Evolutionary conservation across 2,329 filamentous ascomycete genomes (phyloP).

Genomic region (Xylaria sp.): DNA sequence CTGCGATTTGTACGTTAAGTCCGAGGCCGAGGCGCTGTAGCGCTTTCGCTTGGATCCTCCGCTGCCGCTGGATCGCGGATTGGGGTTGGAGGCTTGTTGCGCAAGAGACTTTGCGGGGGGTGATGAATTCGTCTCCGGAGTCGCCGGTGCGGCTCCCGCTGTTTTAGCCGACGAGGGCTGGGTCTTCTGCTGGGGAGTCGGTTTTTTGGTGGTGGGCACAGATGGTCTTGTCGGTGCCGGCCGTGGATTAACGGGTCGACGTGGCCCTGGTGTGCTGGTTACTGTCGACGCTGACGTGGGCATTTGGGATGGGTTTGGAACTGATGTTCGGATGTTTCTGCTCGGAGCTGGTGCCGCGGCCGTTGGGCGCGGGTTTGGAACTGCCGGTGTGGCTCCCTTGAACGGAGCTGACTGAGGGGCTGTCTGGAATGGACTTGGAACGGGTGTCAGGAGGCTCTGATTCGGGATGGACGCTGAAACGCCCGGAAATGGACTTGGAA

Average conservation of each 20-base stretch:
- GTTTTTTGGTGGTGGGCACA: too few relatives aligned
- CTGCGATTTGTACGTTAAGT: background rate
- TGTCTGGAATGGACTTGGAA: background rate
- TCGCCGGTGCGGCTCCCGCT: too few relatives aligned
- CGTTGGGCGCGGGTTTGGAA: background rate
- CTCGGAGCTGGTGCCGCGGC: background rate
- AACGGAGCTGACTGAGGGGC: background rate
- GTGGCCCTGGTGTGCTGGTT: too few relatives aligned
- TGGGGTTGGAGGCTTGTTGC: background rate
- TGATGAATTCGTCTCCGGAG: background rate
- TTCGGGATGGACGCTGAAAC: too few relatives aligned
- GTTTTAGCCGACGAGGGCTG: too few relatives aligned
- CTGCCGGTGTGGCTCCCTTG: background rate
- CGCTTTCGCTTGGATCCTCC: slow-evolving; percentile 16
- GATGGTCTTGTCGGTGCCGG: background rate
- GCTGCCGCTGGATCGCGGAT: background rate
- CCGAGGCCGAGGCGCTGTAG: background rate
- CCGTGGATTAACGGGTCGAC: too few relatives aligned
- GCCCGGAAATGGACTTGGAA: too few relatives aligned
- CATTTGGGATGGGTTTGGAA: too few relatives aligned
- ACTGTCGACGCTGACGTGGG: too few relatives aligned
- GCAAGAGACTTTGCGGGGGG: background rate
- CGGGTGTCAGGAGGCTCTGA: too few relatives aligned
- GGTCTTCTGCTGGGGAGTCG: too few relatives aligned
- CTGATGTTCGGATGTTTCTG: too few relatives aligned